phyloP scores from a whole-genome alignment of 2,329 filamentous ascomycete genomes.

The Grosmannia huntii region DNA sequence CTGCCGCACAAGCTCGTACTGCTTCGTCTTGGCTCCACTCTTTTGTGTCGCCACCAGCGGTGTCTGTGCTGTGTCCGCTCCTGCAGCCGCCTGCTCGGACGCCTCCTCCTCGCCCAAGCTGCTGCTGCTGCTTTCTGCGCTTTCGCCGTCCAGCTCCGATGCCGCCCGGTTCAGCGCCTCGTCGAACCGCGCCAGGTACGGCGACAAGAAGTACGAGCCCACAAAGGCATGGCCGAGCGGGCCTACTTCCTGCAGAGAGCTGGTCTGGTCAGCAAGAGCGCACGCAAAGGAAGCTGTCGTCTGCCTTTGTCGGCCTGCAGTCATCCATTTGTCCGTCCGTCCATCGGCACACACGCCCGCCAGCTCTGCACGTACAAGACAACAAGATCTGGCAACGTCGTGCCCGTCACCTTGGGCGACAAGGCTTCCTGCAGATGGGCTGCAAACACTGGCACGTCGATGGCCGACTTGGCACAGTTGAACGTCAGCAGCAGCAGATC shows the following conservation, averaged over 20 bases:
- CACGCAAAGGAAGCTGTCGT: background rate
- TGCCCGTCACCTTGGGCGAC: slow-evolving; percentile 7
- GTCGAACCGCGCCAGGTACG: slow-evolving; percentile 62
- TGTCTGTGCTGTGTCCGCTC: background rate
- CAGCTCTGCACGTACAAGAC: slow-evolving; percentile 35
- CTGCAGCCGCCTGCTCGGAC: background rate
- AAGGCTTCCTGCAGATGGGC: slow-evolving; percentile 54
- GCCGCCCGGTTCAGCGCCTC: slow-evolving; percentile 61
- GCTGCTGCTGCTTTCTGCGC: background rate
- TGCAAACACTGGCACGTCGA: slow-evolving; percentile 60
- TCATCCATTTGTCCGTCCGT: no score
- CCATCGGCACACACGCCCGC: background rate
- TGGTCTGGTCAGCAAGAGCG: slow-evolving; percentile 16
- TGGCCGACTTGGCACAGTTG: slow-evolving; percentile 66
- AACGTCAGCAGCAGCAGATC: slow-evolving; percentile 74
- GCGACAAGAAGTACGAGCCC: slow-evolving; percentile 63
- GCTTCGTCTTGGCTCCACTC: background rate
- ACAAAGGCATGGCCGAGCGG: slow-evolving; percentile 77
- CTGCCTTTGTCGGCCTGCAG: no score
- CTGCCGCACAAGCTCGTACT: slow-evolving; percentile 58
- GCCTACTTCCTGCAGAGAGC: slow-evolving; percentile 80
- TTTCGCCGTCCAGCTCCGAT: slow-evolving; percentile 19
- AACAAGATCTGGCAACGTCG: slow-evolving; percentile 38
- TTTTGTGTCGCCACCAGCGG: background rate
- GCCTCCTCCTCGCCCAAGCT: slow-evolving; percentile 1